A percentile compares a stretch with the other conserved stretches of the same genome.
Conservation (phyloP, 495 filamentous ascomycete species). For the Penicillium cinerascens region DNA sequence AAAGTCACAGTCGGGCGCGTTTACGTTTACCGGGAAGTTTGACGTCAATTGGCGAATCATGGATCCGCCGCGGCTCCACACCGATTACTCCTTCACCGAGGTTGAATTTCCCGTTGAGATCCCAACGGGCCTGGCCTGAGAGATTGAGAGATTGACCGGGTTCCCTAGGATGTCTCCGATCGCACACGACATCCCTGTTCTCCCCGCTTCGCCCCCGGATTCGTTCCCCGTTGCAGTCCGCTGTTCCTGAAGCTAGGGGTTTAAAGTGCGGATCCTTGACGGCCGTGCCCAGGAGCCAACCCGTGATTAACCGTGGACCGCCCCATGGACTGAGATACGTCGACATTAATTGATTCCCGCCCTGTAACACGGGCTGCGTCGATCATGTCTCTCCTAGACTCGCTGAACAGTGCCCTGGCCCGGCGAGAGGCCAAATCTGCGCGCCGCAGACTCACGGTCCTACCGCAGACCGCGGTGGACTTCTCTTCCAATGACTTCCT, state of each 20-base stretch:
- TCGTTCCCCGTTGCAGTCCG: neutral
- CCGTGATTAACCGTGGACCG: neutral
- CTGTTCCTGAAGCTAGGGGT: conserved; percentile 2
- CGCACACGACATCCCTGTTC: neutral
- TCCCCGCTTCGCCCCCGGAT: conserved; percentile 5
- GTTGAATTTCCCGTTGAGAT: conserved; percentile 18
- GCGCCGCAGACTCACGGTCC: conserved; percentile 43
- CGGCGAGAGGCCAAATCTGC: conserved; percentile 41
- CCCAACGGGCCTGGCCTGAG: conserved; percentile 6
- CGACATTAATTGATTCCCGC: neutral
- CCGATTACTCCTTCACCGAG: conserved; percentile 19
- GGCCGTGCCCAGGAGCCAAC: neutral
- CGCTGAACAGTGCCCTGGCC: conserved; percentile 36
- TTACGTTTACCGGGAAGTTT: conserved; percentile 11
- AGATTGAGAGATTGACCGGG: neutral
- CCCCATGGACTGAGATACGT: neutral
- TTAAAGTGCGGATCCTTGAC: conserved; percentile 16
- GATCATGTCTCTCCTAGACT: conserved; percentile 25
- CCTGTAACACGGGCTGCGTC: neutral
- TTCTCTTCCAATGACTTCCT: conserved; percentile 50
- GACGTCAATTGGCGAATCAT: conserved; percentile 16
- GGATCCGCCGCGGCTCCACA: conserved; percentile 8
- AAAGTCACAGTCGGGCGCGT: conserved; percentile 3
- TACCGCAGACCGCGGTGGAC: conserved; percentile 33
- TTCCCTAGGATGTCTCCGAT: neutral